These are phyloP conservation scores for Syzygium malaccense DNA, from an alignment of 441 rosid species.

Conservation along the genomic window DNA sequence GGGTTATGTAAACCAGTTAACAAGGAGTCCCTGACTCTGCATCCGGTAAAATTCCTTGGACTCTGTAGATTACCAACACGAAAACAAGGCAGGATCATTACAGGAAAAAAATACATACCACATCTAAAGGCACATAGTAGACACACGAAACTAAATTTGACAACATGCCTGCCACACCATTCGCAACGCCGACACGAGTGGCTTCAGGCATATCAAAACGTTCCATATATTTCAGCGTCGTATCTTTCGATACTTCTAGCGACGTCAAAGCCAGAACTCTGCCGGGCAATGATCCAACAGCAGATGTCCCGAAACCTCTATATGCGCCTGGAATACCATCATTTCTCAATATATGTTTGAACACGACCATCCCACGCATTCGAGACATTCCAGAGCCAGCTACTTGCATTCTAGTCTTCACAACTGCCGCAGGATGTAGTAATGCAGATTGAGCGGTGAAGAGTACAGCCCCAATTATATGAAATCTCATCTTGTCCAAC, in stretches of 20 bases:
- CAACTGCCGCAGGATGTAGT: conserved; percentile 51
- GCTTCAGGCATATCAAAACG: conserved; percentile 37
- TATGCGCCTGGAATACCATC: conserved; percentile 44
- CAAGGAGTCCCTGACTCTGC: neutral
- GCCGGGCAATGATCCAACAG: conserved; percentile 51
- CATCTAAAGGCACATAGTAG: conserved; percentile 57
- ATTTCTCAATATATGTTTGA: conserved; percentile 24
- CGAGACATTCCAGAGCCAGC: conserved; percentile 36
- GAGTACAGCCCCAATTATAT: conserved; percentile 43
- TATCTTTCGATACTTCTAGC: conserved; percentile 51
- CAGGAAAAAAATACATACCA: conserved; percentile 30
- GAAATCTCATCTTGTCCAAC: conserved; percentile 59
- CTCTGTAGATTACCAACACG: neutral
- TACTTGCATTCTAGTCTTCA: conserved; percentile 61
- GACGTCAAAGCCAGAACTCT: conserved; percentile 50
- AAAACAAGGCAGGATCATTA: neutral
- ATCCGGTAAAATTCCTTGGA: neutral
- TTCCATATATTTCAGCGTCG: conserved; percentile 33
- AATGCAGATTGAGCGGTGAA: conserved; percentile 50
- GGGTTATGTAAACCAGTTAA: neutral
- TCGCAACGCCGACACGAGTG: conserved; percentile 45
- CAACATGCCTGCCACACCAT: conserved; percentile 60
- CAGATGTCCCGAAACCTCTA: conserved; percentile 58
- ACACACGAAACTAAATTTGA: conserved; percentile 51
- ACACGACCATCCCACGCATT: conserved; percentile 23